Conservation (phyloP, 139 green algal genomes). For the Bryopsis sp. region DNA sequence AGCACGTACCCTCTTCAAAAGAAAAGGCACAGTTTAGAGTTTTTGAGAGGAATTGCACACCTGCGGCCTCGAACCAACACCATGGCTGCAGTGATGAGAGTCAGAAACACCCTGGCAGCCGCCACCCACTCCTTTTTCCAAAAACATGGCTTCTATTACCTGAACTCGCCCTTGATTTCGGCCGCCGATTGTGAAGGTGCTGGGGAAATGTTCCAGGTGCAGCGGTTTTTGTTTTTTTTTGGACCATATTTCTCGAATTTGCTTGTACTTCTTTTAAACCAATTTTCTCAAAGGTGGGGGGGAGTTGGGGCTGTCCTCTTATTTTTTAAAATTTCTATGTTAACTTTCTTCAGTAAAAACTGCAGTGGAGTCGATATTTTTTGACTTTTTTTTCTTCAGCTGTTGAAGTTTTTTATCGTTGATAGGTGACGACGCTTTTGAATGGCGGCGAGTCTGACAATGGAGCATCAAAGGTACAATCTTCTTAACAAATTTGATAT, state of each 20-base stretch:
- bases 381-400: too few species aligned
- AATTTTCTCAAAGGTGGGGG: too few species aligned
- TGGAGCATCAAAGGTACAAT: too few species aligned
- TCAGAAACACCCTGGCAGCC: conserved; percentile 50
- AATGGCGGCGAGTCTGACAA: too few species aligned
- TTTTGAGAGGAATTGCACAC: conserved; percentile 40
- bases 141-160: conserved; percentile 54
- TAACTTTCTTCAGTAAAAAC: too few species aligned
- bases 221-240: not conserved
- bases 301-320: too few species aligned
- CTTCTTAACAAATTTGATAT: too few species aligned
- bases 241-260: conserved; percentile 1
- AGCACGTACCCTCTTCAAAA: conserved; percentile 41
- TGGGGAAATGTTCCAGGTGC: conserved; percentile 71
- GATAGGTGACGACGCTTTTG: too few species aligned
- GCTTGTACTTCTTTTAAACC: too few species aligned
- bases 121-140: conserved; percentile 68
- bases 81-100: conserved; percentile 50
- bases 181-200: conserved; percentile 66
- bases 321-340: too few species aligned
- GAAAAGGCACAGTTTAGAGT: conserved; percentile 46
- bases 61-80: conserved; percentile 59
- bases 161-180: conserved; percentile 70
- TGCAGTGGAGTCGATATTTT: too few species aligned
- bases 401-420: too few species aligned